Base-by-base conservation (phyloP, 768 basidiomycete genomes). In the Calocybe cyanea region DNA sequence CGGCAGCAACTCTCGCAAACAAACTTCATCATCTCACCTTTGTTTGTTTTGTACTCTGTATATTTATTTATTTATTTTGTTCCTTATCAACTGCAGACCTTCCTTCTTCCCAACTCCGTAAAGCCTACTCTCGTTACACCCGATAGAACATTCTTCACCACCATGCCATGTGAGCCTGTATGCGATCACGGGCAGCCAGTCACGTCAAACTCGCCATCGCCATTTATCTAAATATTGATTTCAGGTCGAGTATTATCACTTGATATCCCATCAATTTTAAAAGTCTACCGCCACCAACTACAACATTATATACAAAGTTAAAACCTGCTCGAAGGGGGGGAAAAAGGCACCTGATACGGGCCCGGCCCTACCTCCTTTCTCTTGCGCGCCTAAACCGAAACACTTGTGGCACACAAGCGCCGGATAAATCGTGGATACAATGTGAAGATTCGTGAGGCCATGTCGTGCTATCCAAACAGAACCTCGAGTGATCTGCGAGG, bases 51-150 rank as follows among this genome's bases (percentile, higher is more conserved):
- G 17, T 6, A 4, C 38, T 21, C 13, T 35, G 38, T 41, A 31
- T 13, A 23, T 19, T n/a, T 34, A 35, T 36, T 33, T 5, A 37
- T 25, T n/a, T n/a, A 37, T 34, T 18, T 18, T 35, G 34, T 18
- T 36, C 42, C 32, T 43, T 23, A 44, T 44, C 38, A 32, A 14
- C 32, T 34, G 18, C 18, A 7, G 43, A 35, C 37, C 23, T 7
- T 24, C 3, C 30, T 23, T 23, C 5, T 24, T 17, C 32, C 17
- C 19, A 43, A 36, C 43, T 44, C 43, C 43, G 7, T 44, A 34
- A 33, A 42, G 41, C 14, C 41, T 21, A 8, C 10, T 10, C 25
- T 11, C 32, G 25, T 28, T 28, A 28, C 5, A 28, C 25, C 25
- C 11, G 5, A 5, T 28, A 6, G 6, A 28, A 11, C 25, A 5